These are phyloP conservation scores for Verticillium klebahnii DNA, from an alignment of 2,329 filamentous ascomycete genomes.

Conservation along the genomic window DNA sequence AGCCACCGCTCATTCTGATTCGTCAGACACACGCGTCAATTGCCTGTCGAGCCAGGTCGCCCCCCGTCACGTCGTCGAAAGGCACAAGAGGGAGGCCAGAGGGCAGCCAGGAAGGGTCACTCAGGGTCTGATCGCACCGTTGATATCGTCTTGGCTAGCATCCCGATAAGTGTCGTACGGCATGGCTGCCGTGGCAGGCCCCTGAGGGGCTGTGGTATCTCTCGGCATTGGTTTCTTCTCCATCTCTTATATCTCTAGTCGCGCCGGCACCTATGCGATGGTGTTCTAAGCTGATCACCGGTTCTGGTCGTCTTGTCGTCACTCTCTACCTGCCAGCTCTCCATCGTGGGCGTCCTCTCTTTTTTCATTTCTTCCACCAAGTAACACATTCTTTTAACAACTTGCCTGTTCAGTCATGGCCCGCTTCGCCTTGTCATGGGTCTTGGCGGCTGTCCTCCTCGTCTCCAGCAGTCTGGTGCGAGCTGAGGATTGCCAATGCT, in stretches of 20 bases:
- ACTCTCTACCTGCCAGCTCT: background rate
- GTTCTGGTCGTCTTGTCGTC: background rate
- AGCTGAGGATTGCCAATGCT: slow-evolving; percentile 11
- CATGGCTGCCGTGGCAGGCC: background rate
- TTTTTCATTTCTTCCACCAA: background rate
- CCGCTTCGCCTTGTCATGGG: slow-evolving; percentile 4
- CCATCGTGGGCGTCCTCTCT: slow-evolving; percentile 1
- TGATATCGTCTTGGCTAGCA: background rate
- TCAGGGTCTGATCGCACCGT: background rate
- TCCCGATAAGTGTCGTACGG: background rate
- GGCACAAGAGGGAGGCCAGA: background rate
- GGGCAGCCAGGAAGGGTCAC: background rate
- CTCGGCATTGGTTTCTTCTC: background rate
- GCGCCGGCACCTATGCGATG: background rate
- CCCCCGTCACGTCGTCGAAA: background rate
- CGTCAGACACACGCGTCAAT: background rate
- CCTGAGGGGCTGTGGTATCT: background rate
- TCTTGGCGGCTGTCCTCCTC: slow-evolving; percentile 5
- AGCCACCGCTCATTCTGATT: background rate
- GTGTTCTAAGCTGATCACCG: background rate
- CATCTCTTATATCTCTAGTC: background rate
- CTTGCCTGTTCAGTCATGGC: slow-evolving; percentile 4
- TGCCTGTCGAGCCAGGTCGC: background rate
- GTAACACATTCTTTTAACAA: background rate
- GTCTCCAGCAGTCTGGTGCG: slow-evolving; percentile 5